phyloP scores from a whole-genome alignment of 2,329 filamentous ascomycete species.

The Aschersonia sp. region DNA sequence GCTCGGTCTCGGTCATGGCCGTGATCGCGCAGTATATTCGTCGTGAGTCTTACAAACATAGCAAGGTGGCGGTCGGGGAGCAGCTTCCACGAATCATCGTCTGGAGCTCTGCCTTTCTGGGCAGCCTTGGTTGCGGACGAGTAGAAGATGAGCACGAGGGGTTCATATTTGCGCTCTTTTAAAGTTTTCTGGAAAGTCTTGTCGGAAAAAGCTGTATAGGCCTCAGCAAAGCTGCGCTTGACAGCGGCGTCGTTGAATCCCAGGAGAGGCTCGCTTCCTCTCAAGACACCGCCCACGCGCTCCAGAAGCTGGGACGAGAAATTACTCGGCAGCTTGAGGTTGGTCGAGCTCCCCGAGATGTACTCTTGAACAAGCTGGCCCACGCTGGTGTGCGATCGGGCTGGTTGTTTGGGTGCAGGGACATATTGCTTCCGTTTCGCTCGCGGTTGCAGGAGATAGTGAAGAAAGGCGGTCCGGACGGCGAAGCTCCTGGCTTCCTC shows the following conservation, averaged over 20 bases:
- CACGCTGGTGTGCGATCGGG: conserved; percentile 54
- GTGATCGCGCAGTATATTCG: conserved; percentile 64
- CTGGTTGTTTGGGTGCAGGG: conserved; percentile 44
- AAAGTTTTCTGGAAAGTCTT: conserved; percentile 77
- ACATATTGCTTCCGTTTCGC: conserved; percentile 83
- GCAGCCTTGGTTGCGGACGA: conserved; percentile 79
- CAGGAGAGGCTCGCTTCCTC: conserved; percentile 67
- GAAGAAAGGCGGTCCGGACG: conserved; percentile 77
- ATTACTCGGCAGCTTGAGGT: conserved; percentile 41
- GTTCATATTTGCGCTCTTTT: conserved; percentile 85
- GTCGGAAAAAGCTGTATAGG: conserved; percentile 86
- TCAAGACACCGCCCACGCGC: conserved; percentile 65
- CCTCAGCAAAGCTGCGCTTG: conserved; percentile 87
- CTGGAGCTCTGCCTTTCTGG: conserved; percentile 56
- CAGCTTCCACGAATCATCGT: conserved; percentile 80
- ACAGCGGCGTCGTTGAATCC: conserved; percentile 85
- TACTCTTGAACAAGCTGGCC: conserved; percentile 86
- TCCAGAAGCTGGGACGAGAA: conserved; percentile 44
- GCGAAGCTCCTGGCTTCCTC: conserved; percentile 88
- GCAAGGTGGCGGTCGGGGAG: conserved; percentile 91
- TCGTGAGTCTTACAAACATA: conserved; percentile 79
- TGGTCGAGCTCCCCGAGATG: conserved; percentile 31
- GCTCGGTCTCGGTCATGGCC: conserved; percentile 75
- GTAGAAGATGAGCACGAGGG: conserved; percentile 90
- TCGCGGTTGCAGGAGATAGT: conserved; percentile 85